Evolutionary conservation across 495 filamentous ascomycete genomes (phyloP), one percentile per base, ranked within the genome.

Genomic region (Neurospora sp.): DNA sequence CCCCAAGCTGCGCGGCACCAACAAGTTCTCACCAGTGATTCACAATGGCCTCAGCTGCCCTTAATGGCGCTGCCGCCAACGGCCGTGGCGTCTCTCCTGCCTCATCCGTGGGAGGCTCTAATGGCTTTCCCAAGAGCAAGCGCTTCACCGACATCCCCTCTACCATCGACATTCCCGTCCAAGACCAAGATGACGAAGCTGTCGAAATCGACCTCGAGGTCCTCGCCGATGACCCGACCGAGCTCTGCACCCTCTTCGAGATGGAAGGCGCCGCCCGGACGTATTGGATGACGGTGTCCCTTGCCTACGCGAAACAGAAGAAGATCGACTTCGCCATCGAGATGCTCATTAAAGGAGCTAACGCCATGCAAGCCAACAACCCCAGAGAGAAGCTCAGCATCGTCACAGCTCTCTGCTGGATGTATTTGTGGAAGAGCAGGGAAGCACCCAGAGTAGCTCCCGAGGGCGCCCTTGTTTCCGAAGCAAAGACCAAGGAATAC

Each of bases 271-370:
- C 93, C 4, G 91, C 91, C 23, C 91, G 94, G 75, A 91, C 90
- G 39, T 95, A 94, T 78, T 99, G 96, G 96, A 94, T 98, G 86
- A 93, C 93, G 16, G 94, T 98, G 75, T 93, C 96, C 39, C 88
- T 98, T 41, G 96, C 95, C n/a, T 98, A 99, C 79, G 95, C 95
- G 37, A 98, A 98, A 83, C 94, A 97, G 81, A 89, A 91, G 44
- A 95, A 97, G 82, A 87, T 94, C 60, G 94, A 97, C 76, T 93
- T 93, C 82, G 96, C 96, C 54, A 95, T 98, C 77, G 95, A 98
- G 80, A 96, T 99, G 77, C 85, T 99, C 72, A 89, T 90, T 54
- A 93, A 94, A 76, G 94, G 94, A 70, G 85, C 95, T 71, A 88
- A 87, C 69, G 93, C 91, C 35, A 88, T 96, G 80, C 87, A 90